Evolutionary conservation across 1,139 yeast genomes (phyloP).

Genomic region (Yamadazyma sp.): DNA sequence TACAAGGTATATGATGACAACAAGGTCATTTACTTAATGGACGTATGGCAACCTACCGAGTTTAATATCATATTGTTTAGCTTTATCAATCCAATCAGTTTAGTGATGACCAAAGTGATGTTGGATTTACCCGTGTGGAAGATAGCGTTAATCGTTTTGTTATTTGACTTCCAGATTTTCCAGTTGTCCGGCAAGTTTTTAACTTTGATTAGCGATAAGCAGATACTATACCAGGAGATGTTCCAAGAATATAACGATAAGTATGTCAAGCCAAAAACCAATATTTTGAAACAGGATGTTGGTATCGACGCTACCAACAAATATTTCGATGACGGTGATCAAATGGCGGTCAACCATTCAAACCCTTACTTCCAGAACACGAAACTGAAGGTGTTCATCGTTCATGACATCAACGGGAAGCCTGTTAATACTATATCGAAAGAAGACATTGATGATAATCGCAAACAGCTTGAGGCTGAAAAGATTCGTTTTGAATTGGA

Average conservation of each 20-base stretch:
- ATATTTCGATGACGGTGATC: slow-evolving; percentile 32
- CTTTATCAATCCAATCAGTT: slow-evolving; percentile 58
- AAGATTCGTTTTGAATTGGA: slow-evolving; percentile 16
- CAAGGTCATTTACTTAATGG: slow-evolving; percentile 51
- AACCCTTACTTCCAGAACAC: slow-evolving; percentile 23
- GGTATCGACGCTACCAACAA: slow-evolving; percentile 57
- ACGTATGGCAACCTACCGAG: slow-evolving; percentile 60
- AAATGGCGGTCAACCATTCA: slow-evolving; percentile 21
- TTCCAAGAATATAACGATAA: slow-evolving; percentile 65
- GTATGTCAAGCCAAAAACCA: slow-evolving; percentile 61
- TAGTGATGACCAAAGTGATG: slow-evolving; percentile 36
- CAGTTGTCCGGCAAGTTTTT: slow-evolving; percentile 47
- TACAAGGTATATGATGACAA: slow-evolving; percentile 16
- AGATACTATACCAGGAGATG: slow-evolving; percentile 59
- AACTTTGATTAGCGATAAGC: slow-evolving; percentile 55
- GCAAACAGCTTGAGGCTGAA: slow-evolving; percentile 15
- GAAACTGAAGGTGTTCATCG: slow-evolving; percentile 43
- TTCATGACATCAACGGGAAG: slow-evolving; percentile 48
- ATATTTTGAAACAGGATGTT: slow-evolving; percentile 59
- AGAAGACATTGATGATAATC: slow-evolving; percentile 11
- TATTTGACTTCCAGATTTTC: slow-evolving; percentile 41
- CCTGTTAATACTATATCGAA: slow-evolving; percentile 15
- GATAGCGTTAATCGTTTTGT: slow-evolving; percentile 33
- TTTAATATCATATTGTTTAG: slow-evolving; percentile 49
- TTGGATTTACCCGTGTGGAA: slow-evolving; percentile 36